phyloP scores from a whole-genome alignment of 306 rosid genomes.

The Fragaria nilgerrensis region DNA sequence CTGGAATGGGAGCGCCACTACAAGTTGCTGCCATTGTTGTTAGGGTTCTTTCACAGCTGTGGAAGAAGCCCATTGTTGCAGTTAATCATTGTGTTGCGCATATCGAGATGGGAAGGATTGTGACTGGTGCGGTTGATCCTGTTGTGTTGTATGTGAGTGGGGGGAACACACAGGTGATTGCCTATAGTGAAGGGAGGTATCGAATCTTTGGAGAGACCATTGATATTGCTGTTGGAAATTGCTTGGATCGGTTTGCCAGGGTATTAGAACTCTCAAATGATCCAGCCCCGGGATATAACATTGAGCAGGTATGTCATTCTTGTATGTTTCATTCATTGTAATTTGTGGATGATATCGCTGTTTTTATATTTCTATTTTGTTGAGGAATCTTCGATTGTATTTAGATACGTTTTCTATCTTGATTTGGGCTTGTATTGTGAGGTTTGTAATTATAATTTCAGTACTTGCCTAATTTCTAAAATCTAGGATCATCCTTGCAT shows the following conservation, averaged over 20 bases:
- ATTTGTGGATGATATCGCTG: neutral
- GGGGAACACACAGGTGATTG: conserved; percentile 93
- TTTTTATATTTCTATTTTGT: neutral
- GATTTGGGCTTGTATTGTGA: neutral
- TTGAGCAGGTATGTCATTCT: conserved; percentile 67
- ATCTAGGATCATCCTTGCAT: neutral
- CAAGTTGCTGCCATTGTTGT: conserved; percentile 82
- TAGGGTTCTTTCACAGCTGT: conserved; percentile 75
- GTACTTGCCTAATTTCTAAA: too few relatives aligned
- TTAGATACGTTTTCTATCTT: neutral
- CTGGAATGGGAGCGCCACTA: conserved; percentile 94
- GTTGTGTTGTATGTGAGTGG: conserved; percentile 93
- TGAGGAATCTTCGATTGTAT: neutral
- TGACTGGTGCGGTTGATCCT: conserved; percentile 90
- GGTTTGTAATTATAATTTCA: neutral
- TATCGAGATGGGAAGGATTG: conserved; percentile 94
- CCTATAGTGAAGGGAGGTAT: conserved; percentile 87
- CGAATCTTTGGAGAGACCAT: conserved; percentile 92
- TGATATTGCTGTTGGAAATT: conserved; percentile 90
- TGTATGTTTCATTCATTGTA: neutral
- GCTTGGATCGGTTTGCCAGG: conserved; percentile 94
- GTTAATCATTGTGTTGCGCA: conserved; percentile 95
- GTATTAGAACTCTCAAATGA: conserved; percentile 82
- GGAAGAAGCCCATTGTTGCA: conserved; percentile 89
- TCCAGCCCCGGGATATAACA: conserved; percentile 86